These are phyloP conservation scores for Ambrosia trifida DNA, from an alignment of 129 eudicot species.

Conservation along the genomic window DNA sequence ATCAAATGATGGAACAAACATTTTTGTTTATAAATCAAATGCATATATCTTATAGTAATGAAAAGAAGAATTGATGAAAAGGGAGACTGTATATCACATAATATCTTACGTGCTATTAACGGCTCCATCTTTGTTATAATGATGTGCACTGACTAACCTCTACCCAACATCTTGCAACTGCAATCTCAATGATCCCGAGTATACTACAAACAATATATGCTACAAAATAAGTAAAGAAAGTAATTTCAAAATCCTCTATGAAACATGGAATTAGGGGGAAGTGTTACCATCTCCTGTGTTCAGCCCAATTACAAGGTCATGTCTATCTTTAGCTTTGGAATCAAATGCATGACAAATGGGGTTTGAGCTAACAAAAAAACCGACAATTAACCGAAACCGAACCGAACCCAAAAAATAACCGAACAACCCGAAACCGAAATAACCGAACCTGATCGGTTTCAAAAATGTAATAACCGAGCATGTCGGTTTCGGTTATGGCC, in stretches of 20 bases:
- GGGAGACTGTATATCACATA: neutral
- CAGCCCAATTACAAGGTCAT: conserved; percentile 77
- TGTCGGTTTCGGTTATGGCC: no score
- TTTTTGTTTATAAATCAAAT: no score
- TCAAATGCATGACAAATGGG: conserved; percentile 84
- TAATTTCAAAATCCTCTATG: conserved; percentile 15
- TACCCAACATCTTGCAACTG: conserved; percentile 84
- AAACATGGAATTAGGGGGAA: neutral
- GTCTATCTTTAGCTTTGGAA: conserved; percentile 81
- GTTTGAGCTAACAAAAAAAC: conserved; percentile 74
- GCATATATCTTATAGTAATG: no score
- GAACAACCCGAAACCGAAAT: no score
- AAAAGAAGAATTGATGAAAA: no score
- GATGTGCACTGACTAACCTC: conserved; percentile 87
- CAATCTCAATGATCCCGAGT: conserved; percentile 71
- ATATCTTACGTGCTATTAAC: conserved; percentile 62
- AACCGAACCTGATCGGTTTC: no score
- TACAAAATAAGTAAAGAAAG: conserved; percentile 27
- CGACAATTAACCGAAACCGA: no score
- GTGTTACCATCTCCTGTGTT: conserved; percentile 76
- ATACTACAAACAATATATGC: conserved; percentile 50
- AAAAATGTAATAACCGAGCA: no score
- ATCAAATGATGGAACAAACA: neutral
- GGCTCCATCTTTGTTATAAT: conserved; percentile 86
- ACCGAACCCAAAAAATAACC: no score